Evolutionary conservation across 371 early-diverging fungal genomes (phyloP), one percentile per base, ranked within the genome.

Genomic region (Syncephalastrum sp.): DNA sequence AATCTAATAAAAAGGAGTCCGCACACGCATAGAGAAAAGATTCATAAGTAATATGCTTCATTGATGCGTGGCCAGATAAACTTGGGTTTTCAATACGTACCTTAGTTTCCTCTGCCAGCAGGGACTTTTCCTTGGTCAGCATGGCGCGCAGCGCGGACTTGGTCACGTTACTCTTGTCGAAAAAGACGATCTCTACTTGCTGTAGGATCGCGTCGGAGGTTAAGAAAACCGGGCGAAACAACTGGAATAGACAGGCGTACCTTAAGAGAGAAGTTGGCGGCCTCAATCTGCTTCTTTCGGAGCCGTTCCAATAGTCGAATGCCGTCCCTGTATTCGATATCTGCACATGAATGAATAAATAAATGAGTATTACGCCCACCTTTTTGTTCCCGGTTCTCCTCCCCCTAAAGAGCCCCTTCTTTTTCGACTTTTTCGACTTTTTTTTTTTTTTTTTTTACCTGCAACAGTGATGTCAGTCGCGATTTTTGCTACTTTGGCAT

Each of bases 281-380:
- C 68, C 14, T 74, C 69, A 10, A 73, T 66, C 54, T 82, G 85
- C 24, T 65, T 70, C 24, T 43, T 54, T 27, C 60, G 45, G 29
- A 54, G 27, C 14, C 54, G 21, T 21, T 84, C 85, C 21, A 84
- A 57, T n/a, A 56, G 54, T 7, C 80, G 63, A 50, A 84, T 74
- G 55, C 82, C 82, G 55, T 78, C 74, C 60, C 82, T 71, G 61
- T 84, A 84, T 47, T 84, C 83, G 25, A 47, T 56, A 53, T 84
- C 85, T 84, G 51, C 27, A 61, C 44, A n/a, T 43, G 4, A 48
- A 33, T 27, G 38, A 33, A 33, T 43, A 3, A 48, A 33, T 27
- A 10, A 33, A 33, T 33, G 38, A 33, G 38, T 10, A 12, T 33
- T 33, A 1, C 38, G 38, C 38, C 3, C 8, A 33, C 8, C 29